Base-by-base conservation (phyloP, 2,329 filamentous ascomycete species). In the Microdochium paspali region DNA sequence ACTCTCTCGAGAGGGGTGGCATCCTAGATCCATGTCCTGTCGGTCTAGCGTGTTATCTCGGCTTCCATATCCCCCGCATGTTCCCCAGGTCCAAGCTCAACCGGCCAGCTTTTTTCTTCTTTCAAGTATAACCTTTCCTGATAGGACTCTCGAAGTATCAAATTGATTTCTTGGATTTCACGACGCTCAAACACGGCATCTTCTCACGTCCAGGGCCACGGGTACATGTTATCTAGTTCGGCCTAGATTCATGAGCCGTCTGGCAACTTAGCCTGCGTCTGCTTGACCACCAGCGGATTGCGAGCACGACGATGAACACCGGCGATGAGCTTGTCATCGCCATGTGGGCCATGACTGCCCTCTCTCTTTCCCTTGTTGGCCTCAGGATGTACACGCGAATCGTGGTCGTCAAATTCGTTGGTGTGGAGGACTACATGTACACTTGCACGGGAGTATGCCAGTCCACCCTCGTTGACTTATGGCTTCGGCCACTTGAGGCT, bases 361-460 rank as follows among this genome's bases (percentile, higher is more conserved):
- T 68, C 30, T 63, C 58, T 40, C 46, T 57, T 32, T 35, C 49
- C 24, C 45, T 61, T 47, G 58, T 58, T 2, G 49, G 44, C 35
- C 51, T 58, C 26, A 46, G 58, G 25, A 42, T 59, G 15, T 61
- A 61, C 44, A 61, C 58, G 1, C 53, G 58, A 15, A 55, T 65
- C 24, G 52, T 45, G 44, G 58, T 68, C 52, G 58, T 67, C 47
- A 61, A 54, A 47, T 66, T 66, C 39, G 52, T 66, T 48, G 64
- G 62, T 45, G 51, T 55, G 31, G 65, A 67, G 49, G 65, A 67
- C 48, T 56, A 67, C 48, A 54, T 67, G 50, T 67, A 63, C 51
- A 54, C 58, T 15, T 58, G 55, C 47, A 67, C 64, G 20, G 59
- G 61, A 25, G 48, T 59, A 52, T 28, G 57, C 51, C 30, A n/a